Base-by-base conservation (phyloP, 306 rosid genomes). In the Gleditsia sinensis region DNA sequence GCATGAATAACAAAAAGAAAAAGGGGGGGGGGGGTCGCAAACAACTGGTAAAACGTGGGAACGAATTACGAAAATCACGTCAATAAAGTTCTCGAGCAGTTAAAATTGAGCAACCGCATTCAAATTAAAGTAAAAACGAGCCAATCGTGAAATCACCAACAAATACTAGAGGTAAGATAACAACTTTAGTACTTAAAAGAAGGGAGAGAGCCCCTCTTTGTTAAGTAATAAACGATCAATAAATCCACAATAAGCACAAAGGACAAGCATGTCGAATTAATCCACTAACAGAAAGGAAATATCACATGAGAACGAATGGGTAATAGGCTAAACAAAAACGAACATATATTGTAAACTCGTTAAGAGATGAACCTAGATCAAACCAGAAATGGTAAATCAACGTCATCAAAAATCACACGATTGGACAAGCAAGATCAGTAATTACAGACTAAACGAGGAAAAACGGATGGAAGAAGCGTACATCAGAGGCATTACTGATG, bases 401-500 rank as follows among this genome's bases (percentile, higher is more conserved):
- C 6, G 12, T 33, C 8, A 4, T 25, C 62, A 1, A 4, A 12
- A 55, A 55, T 4, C 9, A 11, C 13, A 8, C 34, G 7, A 25
- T 13, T 3, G 33, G 10, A 0, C 8, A 12, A 28, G 6, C 19
- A 12, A 27, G 9, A 9, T 0, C 4, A 55, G 32, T 1, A 5
- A 27, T 1, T 5, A 28, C 1, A 0, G 1, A 0, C 4, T 0
- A 49, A 20, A 9, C 32, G 3, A 17, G 0, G 1, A 2, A n/a
- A 39, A 33, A n/a, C 1, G 0, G 0, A 42, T 1, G 0, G 14
- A 5, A 63, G 12, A 33, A n/a, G 20, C 84, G 0, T 43, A 93
- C 98, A 75, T 93, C 98, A 1, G 98, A 93, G 6, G 97, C 76
- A 66, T 93, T 93, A 65, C 97, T 93, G 74, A 93, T 88, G 48